Conservation (phyloP, 2,329 filamentous ascomycete genomes). For the Nemania sp. region DNA sequence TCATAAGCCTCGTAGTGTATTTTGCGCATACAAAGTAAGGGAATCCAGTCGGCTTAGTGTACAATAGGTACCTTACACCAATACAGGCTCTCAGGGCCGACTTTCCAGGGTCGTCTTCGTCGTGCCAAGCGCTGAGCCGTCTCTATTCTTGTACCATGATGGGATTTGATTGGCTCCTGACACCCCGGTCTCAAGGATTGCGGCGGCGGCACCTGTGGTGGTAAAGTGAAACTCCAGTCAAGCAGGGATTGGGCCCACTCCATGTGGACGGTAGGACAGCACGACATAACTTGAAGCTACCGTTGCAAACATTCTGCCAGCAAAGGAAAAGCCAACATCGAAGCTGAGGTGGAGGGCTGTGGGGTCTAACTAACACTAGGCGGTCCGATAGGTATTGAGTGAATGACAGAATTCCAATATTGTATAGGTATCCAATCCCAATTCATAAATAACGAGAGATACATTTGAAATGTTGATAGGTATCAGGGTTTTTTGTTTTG, state of each 20-base stretch:
- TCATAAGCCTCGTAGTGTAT: neutral
- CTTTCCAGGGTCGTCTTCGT: constrained; percentile 32
- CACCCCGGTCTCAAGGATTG: constrained; percentile 36
- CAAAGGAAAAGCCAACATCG: neutral
- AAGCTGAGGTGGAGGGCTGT: neutral
- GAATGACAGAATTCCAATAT: neutral
- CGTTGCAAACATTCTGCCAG: neutral
- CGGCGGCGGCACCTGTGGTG: constrained; percentile 38
- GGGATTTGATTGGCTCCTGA: constrained; percentile 32
- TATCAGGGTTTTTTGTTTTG: neutral
- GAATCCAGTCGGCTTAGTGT: neutral
- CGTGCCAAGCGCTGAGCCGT: constrained; percentile 34
- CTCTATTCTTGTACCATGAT: constrained; percentile 36
- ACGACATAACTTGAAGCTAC: constrained; percentile 13
- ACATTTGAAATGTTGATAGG: constrained; percentile 8
- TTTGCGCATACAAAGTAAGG: neutral
- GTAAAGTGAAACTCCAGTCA: constrained; percentile 39
- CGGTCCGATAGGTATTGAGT: neutral
- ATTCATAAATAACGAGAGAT: neutral
- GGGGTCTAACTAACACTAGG: neutral
- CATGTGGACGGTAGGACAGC: constrained; percentile 7
- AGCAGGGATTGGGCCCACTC: constrained; percentile 24
- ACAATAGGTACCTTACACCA: neutral
- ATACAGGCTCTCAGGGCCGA: constrained; percentile 28
- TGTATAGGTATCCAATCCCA: neutral